Percentiles rank a stretch among this genome's conserved stretches.
These are phyloP conservation scores for Thamnidium elegans DNA, from an alignment of 192 early-diverging fungal species.

Conservation along the genomic window DNA sequence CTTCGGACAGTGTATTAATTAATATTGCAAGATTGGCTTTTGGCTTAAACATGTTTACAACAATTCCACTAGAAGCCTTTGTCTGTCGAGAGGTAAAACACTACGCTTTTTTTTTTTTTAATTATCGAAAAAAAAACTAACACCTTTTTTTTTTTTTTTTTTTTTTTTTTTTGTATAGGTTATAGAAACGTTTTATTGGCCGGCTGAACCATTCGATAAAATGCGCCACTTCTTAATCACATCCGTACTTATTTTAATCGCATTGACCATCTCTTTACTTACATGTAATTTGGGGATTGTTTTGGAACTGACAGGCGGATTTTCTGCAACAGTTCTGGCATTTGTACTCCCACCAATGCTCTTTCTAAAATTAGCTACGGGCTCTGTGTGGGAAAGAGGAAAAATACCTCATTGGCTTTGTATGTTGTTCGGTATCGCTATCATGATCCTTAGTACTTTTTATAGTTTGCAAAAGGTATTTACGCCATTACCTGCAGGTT, in stretches of 20 bases:
- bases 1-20: conserved; percentile 71
- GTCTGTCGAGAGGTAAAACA: conserved; percentile 76
- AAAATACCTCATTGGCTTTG: conserved; percentile 69
- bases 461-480: conserved; percentile 38
- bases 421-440: conserved; percentile 67
- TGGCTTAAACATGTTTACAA: conserved; percentile 94
- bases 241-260: conserved; percentile 54
- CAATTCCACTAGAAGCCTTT: conserved; percentile 86
- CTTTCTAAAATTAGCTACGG: conserved; percentile 70
- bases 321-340: conserved; percentile 85
- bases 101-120: conserved; percentile 14
- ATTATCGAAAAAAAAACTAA: too few relatives aligned
- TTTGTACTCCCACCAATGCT: conserved; percentile 86
- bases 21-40: conserved; percentile 85
- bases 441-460: conserved; percentile 71
- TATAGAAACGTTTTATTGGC: conserved; percentile 61
- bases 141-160: neutral
- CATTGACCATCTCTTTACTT: conserved; percentile 67
- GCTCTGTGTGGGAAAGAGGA: conserved; percentile 48
- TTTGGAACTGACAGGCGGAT: conserved; percentile 83
- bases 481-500: neutral
- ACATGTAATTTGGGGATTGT: conserved; percentile 84
- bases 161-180: conserved; percentile 39
- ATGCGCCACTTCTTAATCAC: conserved; percentile 69
- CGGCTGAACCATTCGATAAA: conserved; percentile 48